Evolutionary conservation across 495 filamentous ascomycete genomes (phyloP).

Genomic region (Apiosordaria backusii): DNA sequence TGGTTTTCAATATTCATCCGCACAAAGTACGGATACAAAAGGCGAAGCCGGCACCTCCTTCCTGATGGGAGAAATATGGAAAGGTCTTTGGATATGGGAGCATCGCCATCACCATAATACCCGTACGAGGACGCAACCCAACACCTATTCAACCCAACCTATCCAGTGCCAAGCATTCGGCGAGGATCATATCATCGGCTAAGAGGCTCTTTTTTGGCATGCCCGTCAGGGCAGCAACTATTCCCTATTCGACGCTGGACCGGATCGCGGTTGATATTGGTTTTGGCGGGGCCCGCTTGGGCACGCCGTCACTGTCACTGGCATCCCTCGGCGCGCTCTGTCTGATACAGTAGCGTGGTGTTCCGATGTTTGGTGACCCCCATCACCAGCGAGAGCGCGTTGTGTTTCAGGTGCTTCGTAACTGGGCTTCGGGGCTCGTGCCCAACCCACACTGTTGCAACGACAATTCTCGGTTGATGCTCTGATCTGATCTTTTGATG

Average conservation of each 20-base stretch:
- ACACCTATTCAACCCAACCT: background rate
- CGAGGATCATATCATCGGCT: background rate
- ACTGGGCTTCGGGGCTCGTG: background rate
- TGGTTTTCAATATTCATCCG: background rate
- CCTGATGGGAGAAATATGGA: background rate
- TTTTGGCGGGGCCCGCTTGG: background rate
- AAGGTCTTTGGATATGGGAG: background rate
- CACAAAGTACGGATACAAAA: background rate
- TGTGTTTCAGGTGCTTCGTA: slow-evolving; percentile 10
- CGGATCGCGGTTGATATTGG: background rate
- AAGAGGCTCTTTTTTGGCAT: slow-evolving; percentile 1
- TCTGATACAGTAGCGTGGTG: slow-evolving; percentile 2
- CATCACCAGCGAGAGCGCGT: background rate
- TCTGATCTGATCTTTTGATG: background rate
- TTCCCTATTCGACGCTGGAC: background rate
- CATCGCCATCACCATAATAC: background rate
- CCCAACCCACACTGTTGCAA: background rate
- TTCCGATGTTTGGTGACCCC: background rate
- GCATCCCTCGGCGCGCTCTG: background rate
- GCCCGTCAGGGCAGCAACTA: background rate
- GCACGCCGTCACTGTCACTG: background rate
- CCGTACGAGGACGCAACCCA: background rate
- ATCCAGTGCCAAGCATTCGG: background rate
- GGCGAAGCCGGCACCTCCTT: no score
- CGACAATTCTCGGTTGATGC: background rate